Evolutionary conservation across 352 stramenopile genomes (phyloP).

Genomic region (Globisporangium orthogonon): DNA sequence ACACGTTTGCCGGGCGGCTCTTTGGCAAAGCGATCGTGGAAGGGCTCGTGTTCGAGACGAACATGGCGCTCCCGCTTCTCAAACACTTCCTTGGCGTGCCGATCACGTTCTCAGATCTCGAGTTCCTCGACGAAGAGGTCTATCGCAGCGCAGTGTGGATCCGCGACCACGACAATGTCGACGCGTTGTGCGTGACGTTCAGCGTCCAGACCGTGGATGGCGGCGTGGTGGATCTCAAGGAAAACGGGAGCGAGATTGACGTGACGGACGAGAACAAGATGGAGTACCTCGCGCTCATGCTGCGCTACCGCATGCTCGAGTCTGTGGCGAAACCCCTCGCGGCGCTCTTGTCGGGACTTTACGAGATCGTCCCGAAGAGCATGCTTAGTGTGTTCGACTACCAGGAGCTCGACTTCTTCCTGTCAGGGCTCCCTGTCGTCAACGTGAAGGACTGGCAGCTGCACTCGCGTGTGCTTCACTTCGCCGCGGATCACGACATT

Average conservation of each 20-base stretch:
- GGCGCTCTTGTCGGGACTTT: constrained; percentile 88
- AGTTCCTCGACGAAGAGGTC: constrained; percentile 79
- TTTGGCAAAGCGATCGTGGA: constrained; percentile 97
- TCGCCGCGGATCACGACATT: constrained; percentile 37
- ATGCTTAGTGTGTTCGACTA: constrained; percentile 91
- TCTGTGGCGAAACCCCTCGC: constrained; percentile 88
- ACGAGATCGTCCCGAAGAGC: constrained; percentile 88
- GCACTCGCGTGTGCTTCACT: constrained; percentile 57
- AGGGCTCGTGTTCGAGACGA: constrained; percentile 94
- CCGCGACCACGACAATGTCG: constrained; percentile 63
- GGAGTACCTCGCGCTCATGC: constrained; percentile 92
- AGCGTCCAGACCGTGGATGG: constrained; percentile 66
- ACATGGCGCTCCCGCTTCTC: constrained; percentile 89
- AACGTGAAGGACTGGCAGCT: constrained; percentile 86
- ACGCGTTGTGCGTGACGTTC: constrained; percentile 72
- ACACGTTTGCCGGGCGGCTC: constrained; percentile 92
- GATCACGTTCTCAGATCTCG: constrained; percentile 82
- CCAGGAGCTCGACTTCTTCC: constrained; percentile 94
- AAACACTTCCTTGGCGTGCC: constrained; percentile 81
- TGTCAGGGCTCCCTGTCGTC: constrained; percentile 81
- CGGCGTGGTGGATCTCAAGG: constrained; percentile 87
- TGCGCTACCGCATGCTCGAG: constrained; percentile 91
- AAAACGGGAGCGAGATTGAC: constrained; percentile 80
- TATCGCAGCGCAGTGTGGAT: constrained; percentile 71
- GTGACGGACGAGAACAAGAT: constrained; percentile 94